A percentile compares a stretch with the other conserved stretches of the same genome.
These are phyloP conservation scores for Cryphonectria japonica DNA, from an alignment of 2,329 filamentous ascomycete species.

Conservation along the genomic window DNA sequence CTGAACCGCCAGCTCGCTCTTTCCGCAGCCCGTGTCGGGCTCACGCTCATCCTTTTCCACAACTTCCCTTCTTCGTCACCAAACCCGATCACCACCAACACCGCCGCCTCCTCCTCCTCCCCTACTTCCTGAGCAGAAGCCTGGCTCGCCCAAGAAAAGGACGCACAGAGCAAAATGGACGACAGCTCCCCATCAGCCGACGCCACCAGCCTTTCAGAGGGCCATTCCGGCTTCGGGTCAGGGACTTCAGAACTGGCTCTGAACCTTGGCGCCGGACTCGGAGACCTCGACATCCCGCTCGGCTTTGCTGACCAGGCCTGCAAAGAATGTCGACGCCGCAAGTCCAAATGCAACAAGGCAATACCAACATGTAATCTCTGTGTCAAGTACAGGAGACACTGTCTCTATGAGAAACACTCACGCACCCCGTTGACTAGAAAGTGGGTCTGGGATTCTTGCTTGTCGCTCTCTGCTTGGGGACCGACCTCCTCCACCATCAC, in stretches of 20 bases:
- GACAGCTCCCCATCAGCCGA: slow-evolving; percentile 25
- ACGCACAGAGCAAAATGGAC: slow-evolving; percentile 20
- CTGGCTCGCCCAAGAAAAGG: background rate
- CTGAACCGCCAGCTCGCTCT: background rate
- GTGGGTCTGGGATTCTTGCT: slow-evolving; percentile 33
- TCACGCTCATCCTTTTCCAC: background rate
- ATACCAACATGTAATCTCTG: slow-evolving; percentile 46
- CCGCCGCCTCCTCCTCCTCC: background rate
- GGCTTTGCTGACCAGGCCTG: slow-evolving; percentile 40
- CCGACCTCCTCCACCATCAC: background rate
- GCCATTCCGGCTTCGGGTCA: slow-evolving; percentile 19
- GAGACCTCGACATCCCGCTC: slow-evolving; percentile 29
- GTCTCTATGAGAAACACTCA: slow-evolving; percentile 53
- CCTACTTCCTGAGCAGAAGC: background rate
- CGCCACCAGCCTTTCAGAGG: slow-evolving; percentile 25
- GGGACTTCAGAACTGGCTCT: slow-evolving; percentile 18
- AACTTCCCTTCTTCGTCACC: slow-evolving; percentile 8
- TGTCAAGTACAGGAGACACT: slow-evolving; percentile 48
- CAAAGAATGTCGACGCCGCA: slow-evolving; percentile 46
- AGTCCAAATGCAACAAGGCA: slow-evolving; percentile 44
- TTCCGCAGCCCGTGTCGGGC: slow-evolving; percentile 6
- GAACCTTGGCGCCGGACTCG: slow-evolving; percentile 29
- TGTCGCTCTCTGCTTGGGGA: background rate
- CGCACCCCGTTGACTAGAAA: slow-evolving; percentile 52
- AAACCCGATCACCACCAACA: background rate